Percentiles rank a stretch among this genome's conserved stretches.
Conservation (phyloP, 2,329 filamentous ascomycete species). For the Monilinia fructicola region DNA sequence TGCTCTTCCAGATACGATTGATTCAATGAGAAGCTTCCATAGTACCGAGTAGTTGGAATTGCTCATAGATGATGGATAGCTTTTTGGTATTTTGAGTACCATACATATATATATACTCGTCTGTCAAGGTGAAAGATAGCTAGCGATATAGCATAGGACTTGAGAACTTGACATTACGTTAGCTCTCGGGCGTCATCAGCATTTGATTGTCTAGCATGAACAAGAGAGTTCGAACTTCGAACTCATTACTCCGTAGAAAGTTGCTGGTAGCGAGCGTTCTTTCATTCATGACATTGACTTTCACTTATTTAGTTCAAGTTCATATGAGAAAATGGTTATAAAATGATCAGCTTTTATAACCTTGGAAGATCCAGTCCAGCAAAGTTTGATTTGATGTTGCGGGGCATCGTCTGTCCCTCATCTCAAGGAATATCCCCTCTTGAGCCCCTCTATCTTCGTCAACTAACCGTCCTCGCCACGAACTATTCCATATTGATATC, state of each 20-base stretch:
- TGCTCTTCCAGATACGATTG: background rate
- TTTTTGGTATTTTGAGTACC: background rate
- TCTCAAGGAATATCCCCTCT: constrained; percentile 16
- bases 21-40: no score
- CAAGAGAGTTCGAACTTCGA: background rate
- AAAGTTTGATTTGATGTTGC: background rate
- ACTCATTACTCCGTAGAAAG: background rate
- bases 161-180: background rate
- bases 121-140: background rate
- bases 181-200: background rate
- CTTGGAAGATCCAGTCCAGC: background rate
- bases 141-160: no score
- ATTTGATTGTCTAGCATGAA: no score
- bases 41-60: background rate
- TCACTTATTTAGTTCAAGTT: background rate
- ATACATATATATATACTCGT: no score
- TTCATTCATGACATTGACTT: background rate
- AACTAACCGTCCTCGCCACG: constrained; percentile 1
- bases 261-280: background rate
- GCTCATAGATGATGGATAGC: background rate
- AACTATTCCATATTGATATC: constrained; percentile 5
- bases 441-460: background rate
- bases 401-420: constrained; percentile 1
- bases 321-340: background rate
- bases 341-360: background rate